Conservation (phyloP, 2,329 filamentous ascomycete species). For the Zymoseptoria crescenta region DNA sequence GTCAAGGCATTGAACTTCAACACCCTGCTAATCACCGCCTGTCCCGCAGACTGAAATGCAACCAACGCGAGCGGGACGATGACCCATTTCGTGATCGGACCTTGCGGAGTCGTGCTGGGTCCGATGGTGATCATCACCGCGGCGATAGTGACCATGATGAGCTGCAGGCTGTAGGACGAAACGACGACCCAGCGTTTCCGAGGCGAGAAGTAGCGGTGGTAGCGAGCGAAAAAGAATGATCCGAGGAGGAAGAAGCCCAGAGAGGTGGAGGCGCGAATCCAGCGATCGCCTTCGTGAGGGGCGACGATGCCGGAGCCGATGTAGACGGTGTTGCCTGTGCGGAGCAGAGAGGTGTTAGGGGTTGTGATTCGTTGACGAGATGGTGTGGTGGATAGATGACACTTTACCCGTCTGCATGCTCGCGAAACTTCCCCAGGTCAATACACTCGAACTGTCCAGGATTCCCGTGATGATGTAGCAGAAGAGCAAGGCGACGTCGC, state of each 20-base stretch:
- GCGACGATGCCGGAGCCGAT: constrained; percentile 62
- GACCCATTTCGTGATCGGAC: constrained; percentile 33
- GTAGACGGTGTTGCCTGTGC: constrained; percentile 63
- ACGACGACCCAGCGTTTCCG: constrained; percentile 58
- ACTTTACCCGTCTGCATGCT: constrained; percentile 70
- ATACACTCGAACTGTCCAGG: constrained; percentile 67
- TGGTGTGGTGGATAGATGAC: background rate
- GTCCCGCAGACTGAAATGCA: constrained; percentile 70
- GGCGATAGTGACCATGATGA: constrained; percentile 31
- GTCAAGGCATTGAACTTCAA: constrained; percentile 64
- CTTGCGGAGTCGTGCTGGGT: constrained; percentile 13
- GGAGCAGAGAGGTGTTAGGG: background rate
- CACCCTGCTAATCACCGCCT: constrained; percentile 66
- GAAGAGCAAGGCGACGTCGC: constrained; percentile 60
- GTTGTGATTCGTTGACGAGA: background rate
- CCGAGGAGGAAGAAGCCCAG: constrained; percentile 64
- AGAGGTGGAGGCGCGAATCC: constrained; percentile 65
- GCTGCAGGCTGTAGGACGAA: constrained; percentile 34
- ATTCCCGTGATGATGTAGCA: constrained; percentile 73
- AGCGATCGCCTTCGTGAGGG: constrained; percentile 46
- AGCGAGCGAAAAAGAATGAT: constrained; percentile 61
- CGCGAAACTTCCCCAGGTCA: constrained; percentile 72
- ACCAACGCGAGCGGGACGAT: constrained; percentile 61
- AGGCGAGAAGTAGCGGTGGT: constrained; percentile 57
- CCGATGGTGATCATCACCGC: constrained; percentile 38